These are phyloP conservation scores for Cryptosporidium bovis DNA, from an alignment of 169 alveolate genomes.

Conservation along the genomic window DNA sequence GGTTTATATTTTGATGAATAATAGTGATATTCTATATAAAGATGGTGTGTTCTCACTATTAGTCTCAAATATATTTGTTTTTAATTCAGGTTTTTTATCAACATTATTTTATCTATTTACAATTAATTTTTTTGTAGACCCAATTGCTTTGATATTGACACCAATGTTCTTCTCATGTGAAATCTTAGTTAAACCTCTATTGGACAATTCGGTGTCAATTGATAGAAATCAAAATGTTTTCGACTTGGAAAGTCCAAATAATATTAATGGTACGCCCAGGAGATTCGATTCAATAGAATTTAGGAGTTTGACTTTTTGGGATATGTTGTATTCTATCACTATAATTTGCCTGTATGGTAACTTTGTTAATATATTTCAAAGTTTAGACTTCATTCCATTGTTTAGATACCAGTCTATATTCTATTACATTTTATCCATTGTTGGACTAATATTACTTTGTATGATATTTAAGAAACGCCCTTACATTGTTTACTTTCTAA, in stretches of 20 bases:
- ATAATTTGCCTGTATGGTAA: too few species aligned
- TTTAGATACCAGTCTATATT: neutral
- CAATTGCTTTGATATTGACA: conserved; percentile 13
- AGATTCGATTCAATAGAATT: too few species aligned
- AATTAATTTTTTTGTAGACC: conserved; percentile 29
- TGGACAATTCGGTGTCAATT: neutral
- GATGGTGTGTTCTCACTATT: conserved; percentile 1
- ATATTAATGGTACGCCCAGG: too few species aligned
- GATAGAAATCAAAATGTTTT: too few species aligned
- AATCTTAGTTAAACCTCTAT: neutral
- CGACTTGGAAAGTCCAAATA: too few species aligned
- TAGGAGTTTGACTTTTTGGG: too few species aligned
- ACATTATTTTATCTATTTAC: conserved; percentile 1
- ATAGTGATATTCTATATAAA: conserved; percentile 8
- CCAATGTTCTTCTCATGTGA: neutral
- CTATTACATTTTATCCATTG: neutral
- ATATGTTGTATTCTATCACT: too few species aligned
- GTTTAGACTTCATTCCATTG: too few species aligned
- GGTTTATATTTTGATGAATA: neutral
- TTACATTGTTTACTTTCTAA: neutral
- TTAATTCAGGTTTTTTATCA: conserved; percentile 27
- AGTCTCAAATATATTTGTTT: neutral
- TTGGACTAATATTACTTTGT: conserved; percentile 3
- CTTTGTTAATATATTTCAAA: too few species aligned
- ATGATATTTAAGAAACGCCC: conserved; percentile 25